Base-by-base conservation (phyloP, 495 filamentous ascomycete genomes). In the Aspergillus diversus region DNA sequence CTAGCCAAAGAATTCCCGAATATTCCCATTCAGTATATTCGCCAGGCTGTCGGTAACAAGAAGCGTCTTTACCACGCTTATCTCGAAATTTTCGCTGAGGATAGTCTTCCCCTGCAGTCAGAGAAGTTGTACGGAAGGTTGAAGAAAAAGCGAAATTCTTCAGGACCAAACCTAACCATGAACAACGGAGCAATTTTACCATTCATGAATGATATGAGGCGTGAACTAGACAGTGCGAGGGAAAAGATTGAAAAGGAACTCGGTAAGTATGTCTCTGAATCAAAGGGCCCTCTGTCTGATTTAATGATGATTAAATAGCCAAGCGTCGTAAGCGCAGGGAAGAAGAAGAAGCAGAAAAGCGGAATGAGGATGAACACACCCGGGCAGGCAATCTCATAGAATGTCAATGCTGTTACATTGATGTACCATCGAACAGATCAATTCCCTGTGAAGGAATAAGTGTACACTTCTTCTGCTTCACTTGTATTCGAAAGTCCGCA, bases 391-490 rank as follows among this genome's bases (percentile, higher is more conserved):
- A 73, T 42, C 69, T 88, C 42, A 69, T 76, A 11, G 90, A 93
- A 59, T 91, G 89, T 65, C 81, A 78, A 15, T 91, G 89, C 67
- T 96, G 92, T 69, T 94, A 81, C 64, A 75, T 78, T 11, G 88
- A 92, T 4, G 81, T 80, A 55, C 79, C 89, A 7, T 73, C 84
- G 52, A 88, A 91, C 68, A 79, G 84, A 34, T 86, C 89, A 80
- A 81, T 89, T 4, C 83, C 86, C 49, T 96, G 92, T 74, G 75
- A 87, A 53, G 80, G 74, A 33, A 79, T 79, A 42, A 73, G 80
- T 0, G 60, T 74, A 0, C 88, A 92, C 69, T 87, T 84, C 71
- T 91, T 93, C 69, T 97, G 92, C 73, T 78, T 76, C 33, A 78
- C 72, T 15, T 97, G 92, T 68, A 83, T 87, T 21, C 82, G 73